Evolutionary conservation across 352 stramenopile genomes (phyloP).

Genomic region (Aphanomyces cochlioides): DNA sequence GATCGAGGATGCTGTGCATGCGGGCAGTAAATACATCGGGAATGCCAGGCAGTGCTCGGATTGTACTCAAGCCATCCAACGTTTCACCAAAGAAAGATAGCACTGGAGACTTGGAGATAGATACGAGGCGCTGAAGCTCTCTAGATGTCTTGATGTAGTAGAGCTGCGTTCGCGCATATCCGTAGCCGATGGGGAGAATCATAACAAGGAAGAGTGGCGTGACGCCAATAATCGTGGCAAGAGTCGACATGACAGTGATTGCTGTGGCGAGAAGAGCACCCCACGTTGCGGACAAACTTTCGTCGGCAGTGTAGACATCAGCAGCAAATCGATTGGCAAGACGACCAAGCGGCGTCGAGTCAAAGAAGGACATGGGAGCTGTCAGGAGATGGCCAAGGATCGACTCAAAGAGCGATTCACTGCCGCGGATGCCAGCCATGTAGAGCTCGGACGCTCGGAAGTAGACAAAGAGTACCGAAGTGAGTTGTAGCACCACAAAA

Average conservation of each 20-base stretch:
- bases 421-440: conserved; percentile 29
- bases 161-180: conserved; percentile 72
- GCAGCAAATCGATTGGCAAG: conserved; percentile 90
- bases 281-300: conserved; percentile 51
- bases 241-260: conserved; percentile 56
- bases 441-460: conserved; percentile 24
- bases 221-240: conserved; percentile 53
- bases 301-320: conserved; percentile 88
- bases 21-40: conserved; percentile 38
- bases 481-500: conserved; percentile 37
- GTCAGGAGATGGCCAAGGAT: conserved; percentile 45
- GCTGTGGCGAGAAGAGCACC: conserved; percentile 33
- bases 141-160: conserved; percentile 63
- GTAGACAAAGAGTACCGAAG: conserved; percentile 33
- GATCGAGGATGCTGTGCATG: conserved; percentile 46
- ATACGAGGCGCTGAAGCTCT: conserved; percentile 83
- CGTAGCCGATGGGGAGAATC: conserved; percentile 49
- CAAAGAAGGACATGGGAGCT: conserved; percentile 86
- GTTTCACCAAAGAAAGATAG: conserved; percentile 93
- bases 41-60: conserved; percentile 70
- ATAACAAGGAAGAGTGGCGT: conserved; percentile 42
- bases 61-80: conserved; percentile 62
- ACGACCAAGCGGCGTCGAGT: conserved; percentile 86
- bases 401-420: conserved; percentile 19
- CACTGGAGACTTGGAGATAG: conserved; percentile 75